Conservation (phyloP, 75 land plant species). For the Pseudotsuga menziesii region DNA sequence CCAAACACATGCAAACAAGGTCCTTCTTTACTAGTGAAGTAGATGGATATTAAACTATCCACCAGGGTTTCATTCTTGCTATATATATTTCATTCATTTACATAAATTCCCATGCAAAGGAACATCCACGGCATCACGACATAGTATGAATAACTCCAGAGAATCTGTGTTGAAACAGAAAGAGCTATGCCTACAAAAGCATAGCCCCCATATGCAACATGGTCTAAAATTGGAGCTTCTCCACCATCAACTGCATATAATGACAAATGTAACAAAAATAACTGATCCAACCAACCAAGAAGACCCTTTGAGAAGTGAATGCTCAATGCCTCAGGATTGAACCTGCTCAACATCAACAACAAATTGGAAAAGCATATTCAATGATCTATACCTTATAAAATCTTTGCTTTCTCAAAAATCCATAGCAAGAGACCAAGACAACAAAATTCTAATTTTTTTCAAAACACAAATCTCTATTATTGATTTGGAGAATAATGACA, state of each 20-base stretch:
- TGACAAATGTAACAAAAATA: slow-evolving; percentile 28
- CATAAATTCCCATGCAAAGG: slow-evolving; percentile 64
- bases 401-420: neutral
- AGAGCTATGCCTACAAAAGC: slow-evolving; percentile 44
- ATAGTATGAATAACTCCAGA: slow-evolving; percentile 46
- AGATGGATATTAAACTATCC: no score
- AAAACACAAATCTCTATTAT: no score
- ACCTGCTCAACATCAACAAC: slow-evolving; percentile 33
- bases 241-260: slow-evolving; percentile 48
- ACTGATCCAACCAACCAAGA: slow-evolving; percentile 52
- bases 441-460: no score
- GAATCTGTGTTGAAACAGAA: slow-evolving; percentile 35
- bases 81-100: no score
- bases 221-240: slow-evolving; percentile 57
- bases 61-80: no score
- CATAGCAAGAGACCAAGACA: no score
- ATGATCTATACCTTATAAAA: neutral
- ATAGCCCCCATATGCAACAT: slow-evolving; percentile 68
- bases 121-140: slow-evolving; percentile 40
- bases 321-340: slow-evolving; percentile 59
- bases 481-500: no score
- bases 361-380: neutral
- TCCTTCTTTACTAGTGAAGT: no score
- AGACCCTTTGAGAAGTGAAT: slow-evolving; percentile 51
- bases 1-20: no score